Percentiles rank a stretch among this genome's conserved stretches.
These are phyloP conservation scores for Basipetospora chlamydospora DNA, from an alignment of 2,329 filamentous ascomycete species.

Conservation along the genomic window DNA sequence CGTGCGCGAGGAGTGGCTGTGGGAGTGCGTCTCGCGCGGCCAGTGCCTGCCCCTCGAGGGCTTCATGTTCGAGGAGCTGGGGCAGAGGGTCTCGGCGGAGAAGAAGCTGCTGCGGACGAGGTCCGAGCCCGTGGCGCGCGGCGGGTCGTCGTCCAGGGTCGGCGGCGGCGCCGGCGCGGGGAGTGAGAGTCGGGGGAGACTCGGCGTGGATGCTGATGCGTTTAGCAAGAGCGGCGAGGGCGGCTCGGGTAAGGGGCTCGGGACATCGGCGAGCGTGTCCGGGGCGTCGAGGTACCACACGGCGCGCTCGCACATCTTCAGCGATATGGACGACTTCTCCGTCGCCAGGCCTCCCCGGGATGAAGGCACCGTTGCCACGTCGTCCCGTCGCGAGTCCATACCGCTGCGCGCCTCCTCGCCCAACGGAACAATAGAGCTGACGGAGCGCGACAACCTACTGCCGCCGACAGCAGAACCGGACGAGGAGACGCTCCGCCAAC, in stretches of 20 bases:
- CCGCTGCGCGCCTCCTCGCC: no score
- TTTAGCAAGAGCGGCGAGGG: neutral
- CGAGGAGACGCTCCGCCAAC: slow-evolving; percentile 7
- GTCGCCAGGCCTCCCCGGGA: no score
- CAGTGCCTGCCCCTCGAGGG: slow-evolving; percentile 27
- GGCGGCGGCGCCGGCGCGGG: no score
- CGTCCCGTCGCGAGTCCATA: no score
- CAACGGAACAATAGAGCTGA: no score
- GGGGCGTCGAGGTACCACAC: neutral
- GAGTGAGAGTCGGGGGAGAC: slow-evolving; percentile 8
- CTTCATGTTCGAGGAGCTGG: slow-evolving; percentile 33
- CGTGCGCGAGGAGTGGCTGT: slow-evolving; percentile 74
- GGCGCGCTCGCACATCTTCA: slow-evolving; percentile 6
- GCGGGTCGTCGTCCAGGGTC: no score
- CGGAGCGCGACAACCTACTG: slow-evolving; percentile 9
- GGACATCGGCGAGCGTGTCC: neutral
- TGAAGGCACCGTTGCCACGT: no score
- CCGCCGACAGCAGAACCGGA: slow-evolving; percentile 5
- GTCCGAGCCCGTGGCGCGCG: neutral
- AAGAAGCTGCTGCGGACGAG: slow-evolving; percentile 4
- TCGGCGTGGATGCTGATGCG: neutral
- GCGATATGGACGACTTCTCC: slow-evolving; percentile 7
- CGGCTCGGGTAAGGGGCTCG: neutral
- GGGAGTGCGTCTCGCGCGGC: slow-evolving; percentile 56
- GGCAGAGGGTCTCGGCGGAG: slow-evolving; percentile 7